Base-by-base conservation (phyloP, 257 asterid species). In the Misopates orontium region DNA sequence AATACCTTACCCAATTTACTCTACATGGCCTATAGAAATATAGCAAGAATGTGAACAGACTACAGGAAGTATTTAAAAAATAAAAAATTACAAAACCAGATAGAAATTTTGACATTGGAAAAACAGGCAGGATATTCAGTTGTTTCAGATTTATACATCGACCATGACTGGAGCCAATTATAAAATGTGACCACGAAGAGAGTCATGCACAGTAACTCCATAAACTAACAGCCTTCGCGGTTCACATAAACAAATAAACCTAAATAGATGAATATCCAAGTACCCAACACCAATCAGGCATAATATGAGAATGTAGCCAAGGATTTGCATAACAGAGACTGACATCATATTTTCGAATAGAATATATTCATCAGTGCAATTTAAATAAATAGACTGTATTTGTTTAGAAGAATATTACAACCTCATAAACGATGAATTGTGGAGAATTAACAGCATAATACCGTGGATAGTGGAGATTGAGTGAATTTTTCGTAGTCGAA, bases 381-480 rank as follows among this genome's bases (percentile, higher is more conserved):
- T 1, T 3, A 5, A 36, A 36, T 1, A 36, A 36, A 36, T 4
- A 3, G 42, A 36, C 4, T 36, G 4, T 14, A 14, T 31, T 57
- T 56, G 45, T 32, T n/a, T 2, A 31, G 12, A 21, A 23, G 52
- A 16, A 17, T 40, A 22, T 61, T 60, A 54, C 31, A 15, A 56
- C 4, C 1, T 23, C 17, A 23, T 12, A 47, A 10, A 59, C 4
- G 52, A 60, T 19, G 39, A 25, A 48, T 11, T 31, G 41, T 4
- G 54, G 42, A 69, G 9, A 13, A 20, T 2, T 66, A 50, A 48
- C 10, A 74, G 41, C 4, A 16, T 40, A 41, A 25, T 70, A 92
- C 97, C 87, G 87, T 83, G 63, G 92, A 78, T 19, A 92, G 65
- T 20, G 97, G 85, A 60, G 89, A 71, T 56, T 84, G 83, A 60